Evolutionary conservation across 345 rosid genomes (phyloP).

Genomic region (Euclidium syriacum): DNA sequence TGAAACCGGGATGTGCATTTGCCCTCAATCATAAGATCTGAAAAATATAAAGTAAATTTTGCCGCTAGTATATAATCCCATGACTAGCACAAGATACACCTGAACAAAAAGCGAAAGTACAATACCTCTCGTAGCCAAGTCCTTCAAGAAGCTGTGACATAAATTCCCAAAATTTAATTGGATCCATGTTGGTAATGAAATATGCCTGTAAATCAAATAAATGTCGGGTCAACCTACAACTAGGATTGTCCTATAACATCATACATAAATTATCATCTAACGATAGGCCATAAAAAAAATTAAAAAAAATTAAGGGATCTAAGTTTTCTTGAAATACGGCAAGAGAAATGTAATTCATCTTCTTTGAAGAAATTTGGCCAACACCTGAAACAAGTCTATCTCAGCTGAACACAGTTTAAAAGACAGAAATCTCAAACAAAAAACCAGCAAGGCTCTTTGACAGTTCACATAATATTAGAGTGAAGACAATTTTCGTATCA

Average conservation of each 20-base stretch:
- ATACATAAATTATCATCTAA: neutral
- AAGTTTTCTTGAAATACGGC: neutral
- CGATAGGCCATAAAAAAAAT: neutral
- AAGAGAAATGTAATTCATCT: neutral
- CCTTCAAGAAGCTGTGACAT: slow-evolving; percentile 59
- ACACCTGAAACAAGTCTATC: neutral
- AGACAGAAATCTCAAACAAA: neutral
- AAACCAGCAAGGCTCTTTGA: neutral
- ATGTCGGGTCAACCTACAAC: neutral
- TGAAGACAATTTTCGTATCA: neutral
- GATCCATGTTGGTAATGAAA: slow-evolving; percentile 86
- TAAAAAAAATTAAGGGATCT: neutral
- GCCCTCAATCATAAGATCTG: neutral
- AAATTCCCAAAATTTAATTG: slow-evolving; percentile 88
- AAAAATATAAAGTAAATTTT: neutral
- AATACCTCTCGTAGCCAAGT: slow-evolving; percentile 86
- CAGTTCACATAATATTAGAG: neutral
- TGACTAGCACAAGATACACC: slow-evolving; percentile 3
- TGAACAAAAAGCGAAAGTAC: slow-evolving; percentile 1
- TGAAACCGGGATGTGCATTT: slow-evolving; percentile 1
- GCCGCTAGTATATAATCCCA: neutral
- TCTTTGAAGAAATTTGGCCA: neutral
- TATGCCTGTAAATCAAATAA: slow-evolving; percentile 53
- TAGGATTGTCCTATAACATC: neutral
- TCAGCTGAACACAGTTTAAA: neutral